Evolutionary conservation across 164 flowering plant genomes (phyloP).

Genomic region (Platanus orientalis): DNA sequence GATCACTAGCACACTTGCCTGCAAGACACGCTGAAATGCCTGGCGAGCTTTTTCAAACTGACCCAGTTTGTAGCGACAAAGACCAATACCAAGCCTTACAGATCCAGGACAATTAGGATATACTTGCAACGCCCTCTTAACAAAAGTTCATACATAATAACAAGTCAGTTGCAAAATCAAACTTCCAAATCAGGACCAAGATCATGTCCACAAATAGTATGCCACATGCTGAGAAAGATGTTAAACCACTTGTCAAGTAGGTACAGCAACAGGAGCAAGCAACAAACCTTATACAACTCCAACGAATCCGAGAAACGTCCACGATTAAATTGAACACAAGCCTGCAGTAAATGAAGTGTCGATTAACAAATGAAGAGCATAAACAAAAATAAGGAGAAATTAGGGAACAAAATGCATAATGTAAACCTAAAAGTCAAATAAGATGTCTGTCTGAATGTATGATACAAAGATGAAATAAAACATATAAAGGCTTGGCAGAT

Average conservation of each 20-base stretch:
- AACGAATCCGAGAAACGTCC: constrained; percentile 72
- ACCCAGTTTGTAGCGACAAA: constrained; percentile 83
- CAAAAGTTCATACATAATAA: constrained; percentile 12
- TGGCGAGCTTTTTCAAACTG: constrained; percentile 80
- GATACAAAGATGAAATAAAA: too few relatives aligned
- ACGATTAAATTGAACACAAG: constrained; percentile 86
- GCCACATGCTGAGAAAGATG: not conserved
- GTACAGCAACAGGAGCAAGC: not conserved
- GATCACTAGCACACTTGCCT: constrained; percentile 12
- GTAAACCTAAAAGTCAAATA: not conserved
- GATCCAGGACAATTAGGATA: constrained; percentile 83
- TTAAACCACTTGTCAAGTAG: not conserved
- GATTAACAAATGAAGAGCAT: not conserved
- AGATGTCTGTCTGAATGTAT: too few relatives aligned
- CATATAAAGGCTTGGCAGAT: too few relatives aligned
- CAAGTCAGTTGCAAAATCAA: constrained; percentile 10
- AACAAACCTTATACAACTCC: constrained; percentile 82
- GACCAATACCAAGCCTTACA: constrained; percentile 91
- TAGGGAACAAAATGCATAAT: not conserved
- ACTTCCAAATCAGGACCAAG: constrained; percentile 1
- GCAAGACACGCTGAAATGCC: constrained; percentile 15
- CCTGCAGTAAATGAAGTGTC: constrained; percentile 43
- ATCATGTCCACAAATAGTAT: not conserved
- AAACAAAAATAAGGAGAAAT: not conserved
- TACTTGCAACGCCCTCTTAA: constrained; percentile 87